Evolutionary conservation across 768 basidiomycete species (phyloP).

Genomic region (Lactifluus hygrophoroides): DNA sequence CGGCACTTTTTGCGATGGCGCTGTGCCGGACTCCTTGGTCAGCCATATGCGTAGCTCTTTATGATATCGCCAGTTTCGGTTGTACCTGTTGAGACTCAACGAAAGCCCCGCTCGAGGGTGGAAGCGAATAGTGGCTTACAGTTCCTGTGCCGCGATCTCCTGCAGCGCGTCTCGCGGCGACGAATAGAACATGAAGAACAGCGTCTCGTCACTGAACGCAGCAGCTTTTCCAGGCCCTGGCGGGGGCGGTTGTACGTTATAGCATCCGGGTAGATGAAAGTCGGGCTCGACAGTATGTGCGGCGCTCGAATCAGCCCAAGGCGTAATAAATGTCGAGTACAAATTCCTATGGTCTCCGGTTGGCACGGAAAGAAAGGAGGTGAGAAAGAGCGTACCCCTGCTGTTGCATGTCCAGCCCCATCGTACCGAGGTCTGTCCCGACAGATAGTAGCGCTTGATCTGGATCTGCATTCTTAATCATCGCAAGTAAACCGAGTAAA

Average conservation of each 20-base stretch:
- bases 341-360: slow-evolving; percentile 43
- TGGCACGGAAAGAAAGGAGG: neutral
- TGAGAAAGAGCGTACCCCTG: slow-evolving; percentile 50
- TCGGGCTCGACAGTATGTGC: slow-evolving; percentile 81
- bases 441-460: slow-evolving; percentile 73
- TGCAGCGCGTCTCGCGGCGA: slow-evolving; percentile 84
- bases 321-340: slow-evolving; percentile 87
- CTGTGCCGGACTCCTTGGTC: slow-evolving; percentile 77
- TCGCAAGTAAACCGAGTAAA: slow-evolving; percentile 60
- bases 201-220: slow-evolving; percentile 85
- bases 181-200: slow-evolving; percentile 96
- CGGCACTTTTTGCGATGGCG: slow-evolving; percentile 63
- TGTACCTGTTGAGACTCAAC: slow-evolving; percentile 45
- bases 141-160: slow-evolving; percentile 86
- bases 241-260: slow-evolving; percentile 80
- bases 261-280: slow-evolving; percentile 81
- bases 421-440: slow-evolving; percentile 81
- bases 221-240: slow-evolving; percentile 71
- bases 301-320: slow-evolving; percentile 84
- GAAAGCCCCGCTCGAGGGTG: neutral
- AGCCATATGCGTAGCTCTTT: slow-evolving; percentile 77
- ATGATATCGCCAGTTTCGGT: slow-evolving; percentile 93
- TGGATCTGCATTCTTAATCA: slow-evolving; percentile 76
- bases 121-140: slow-evolving; percentile 46
- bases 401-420: slow-evolving; percentile 81